A percentile compares a stretch with the other conserved stretches of the same genome.
Evolutionary conservation across 768 basidiomycete species (phyloP).

Genomic region (Leucocoprinus birnbaumii): DNA sequence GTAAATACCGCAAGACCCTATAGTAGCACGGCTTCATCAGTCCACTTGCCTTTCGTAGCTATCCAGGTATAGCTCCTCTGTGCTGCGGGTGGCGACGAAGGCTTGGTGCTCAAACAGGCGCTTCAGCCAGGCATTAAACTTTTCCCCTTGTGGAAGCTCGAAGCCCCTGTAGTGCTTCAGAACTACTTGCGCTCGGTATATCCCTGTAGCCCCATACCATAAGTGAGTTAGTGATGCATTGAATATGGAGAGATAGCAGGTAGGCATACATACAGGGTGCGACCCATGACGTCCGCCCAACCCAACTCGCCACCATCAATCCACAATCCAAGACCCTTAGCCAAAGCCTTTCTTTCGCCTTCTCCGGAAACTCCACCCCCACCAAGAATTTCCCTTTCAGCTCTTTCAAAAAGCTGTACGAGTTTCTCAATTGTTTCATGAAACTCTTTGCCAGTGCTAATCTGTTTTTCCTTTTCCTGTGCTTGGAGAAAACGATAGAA

Average conservation of each 20-base stretch:
- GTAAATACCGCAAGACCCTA: not conserved
- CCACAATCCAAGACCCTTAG: slow-evolving; percentile 57
- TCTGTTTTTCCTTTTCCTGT: slow-evolving; percentile 53
- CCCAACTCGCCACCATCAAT: slow-evolving; percentile 50
- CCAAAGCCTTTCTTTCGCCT: slow-evolving; percentile 34
- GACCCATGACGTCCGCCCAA: slow-evolving; percentile 64
- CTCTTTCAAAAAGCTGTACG: slow-evolving; percentile 52
- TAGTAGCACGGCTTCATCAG: not conserved
- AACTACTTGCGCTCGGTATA: slow-evolving; percentile 63
- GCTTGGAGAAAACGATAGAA: slow-evolving; percentile 78
- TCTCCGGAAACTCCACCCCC: slow-evolving; percentile 36
- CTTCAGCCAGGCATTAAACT: slow-evolving; percentile 50
- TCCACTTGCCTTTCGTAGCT: slow-evolving; percentile 62
- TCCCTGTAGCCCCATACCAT: slow-evolving; percentile 40
- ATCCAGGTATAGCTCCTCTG: slow-evolving; percentile 62
- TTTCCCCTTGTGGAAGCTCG: slow-evolving; percentile 44
- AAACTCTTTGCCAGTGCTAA: slow-evolving; percentile 51
- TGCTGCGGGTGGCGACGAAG: slow-evolving; percentile 68
- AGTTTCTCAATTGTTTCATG: slow-evolving; percentile 47
- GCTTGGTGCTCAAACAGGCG: slow-evolving; percentile 57
- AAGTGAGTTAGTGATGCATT: not conserved
- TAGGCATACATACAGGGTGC: slow-evolving; percentile 55
- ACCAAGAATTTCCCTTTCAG: slow-evolving; percentile 41
- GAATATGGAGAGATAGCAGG: not conserved
- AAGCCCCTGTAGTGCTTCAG: slow-evolving; percentile 69